Evolutionary conservation across 2,329 filamentous ascomycete species (phyloP).

Genomic region (Epichloe amarillans): DNA sequence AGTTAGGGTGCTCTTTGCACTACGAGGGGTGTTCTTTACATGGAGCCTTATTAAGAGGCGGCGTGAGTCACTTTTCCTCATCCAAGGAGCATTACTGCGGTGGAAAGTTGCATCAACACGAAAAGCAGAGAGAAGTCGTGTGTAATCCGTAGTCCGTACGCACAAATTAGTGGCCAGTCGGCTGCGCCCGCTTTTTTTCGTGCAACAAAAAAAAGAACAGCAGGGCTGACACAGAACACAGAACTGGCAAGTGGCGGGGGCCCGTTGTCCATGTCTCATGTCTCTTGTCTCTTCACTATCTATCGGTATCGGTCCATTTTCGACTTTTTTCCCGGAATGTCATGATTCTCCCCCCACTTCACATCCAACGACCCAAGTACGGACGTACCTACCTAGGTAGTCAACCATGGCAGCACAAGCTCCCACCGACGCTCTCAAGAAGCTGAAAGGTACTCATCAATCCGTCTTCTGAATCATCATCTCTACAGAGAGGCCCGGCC

Average conservation of each 20-base stretch:
- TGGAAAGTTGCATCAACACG: no score
- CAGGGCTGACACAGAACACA: background rate
- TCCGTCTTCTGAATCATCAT: background rate
- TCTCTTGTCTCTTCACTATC: background rate
- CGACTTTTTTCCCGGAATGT: background rate
- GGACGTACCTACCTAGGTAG: background rate
- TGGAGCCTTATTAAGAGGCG: no score
- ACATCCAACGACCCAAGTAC: background rate
- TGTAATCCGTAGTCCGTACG: no score
- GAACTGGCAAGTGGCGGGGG: background rate
- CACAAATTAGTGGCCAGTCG: no score
- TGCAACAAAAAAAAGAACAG: no score
- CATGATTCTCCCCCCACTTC: slow-evolving; percentile 1
- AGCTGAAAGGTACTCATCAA: slow-evolving; percentile 25
- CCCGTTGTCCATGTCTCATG: no score
- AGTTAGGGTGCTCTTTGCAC: no score
- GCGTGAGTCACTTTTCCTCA: no score
- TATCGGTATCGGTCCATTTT: background rate
- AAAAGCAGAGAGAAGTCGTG: no score
- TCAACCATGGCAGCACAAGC: slow-evolving; percentile 30
- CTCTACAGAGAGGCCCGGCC: background rate
- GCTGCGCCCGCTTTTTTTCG: no score
- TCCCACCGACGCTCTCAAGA: slow-evolving; percentile 29
- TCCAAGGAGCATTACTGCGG: no score
- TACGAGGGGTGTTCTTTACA: no score